Conservation (phyloP, 495 filamentous ascomycete genomes). For the Xylaria longipes region DNA sequence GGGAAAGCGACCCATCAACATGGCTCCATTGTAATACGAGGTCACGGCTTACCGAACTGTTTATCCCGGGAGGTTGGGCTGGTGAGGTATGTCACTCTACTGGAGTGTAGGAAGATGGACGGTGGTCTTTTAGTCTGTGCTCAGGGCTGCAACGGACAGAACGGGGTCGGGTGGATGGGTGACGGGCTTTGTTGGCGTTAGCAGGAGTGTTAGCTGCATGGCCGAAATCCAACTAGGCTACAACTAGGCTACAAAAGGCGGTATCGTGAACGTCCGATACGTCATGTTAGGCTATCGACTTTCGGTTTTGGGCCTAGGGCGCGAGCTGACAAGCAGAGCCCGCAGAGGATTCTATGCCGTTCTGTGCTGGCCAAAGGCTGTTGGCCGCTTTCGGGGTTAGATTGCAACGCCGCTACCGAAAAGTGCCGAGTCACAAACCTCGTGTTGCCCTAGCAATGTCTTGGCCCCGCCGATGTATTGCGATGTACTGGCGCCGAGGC, state of each 20-base stretch:
- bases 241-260: neutral
- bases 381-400: slow-evolving; percentile 5
- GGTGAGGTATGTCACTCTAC: neutral
- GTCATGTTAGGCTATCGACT: slow-evolving; percentile 38
- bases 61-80: slow-evolving; percentile 10
- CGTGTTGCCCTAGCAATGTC: slow-evolving; percentile 40
- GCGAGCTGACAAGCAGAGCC: slow-evolving; percentile 8
- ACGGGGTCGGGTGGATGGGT: neutral
- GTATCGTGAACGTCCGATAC: slow-evolving; percentile 29
- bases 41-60: slow-evolving; percentile 11
- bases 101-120: neutral
- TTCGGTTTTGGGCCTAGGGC: slow-evolving; percentile 33
- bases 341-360: slow-evolving; percentile 1
- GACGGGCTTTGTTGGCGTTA: slow-evolving; percentile 6
- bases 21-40: slow-evolving; percentile 26
- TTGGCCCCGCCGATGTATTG: slow-evolving; percentile 23
- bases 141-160: slow-evolving; percentile 1
- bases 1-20: neutral
- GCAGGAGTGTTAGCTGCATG: neutral
- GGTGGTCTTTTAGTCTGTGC: too few relatives aligned
- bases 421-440: slow-evolving; percentile 38
- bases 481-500: slow-evolving; percentile 21
- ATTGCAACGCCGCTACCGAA: slow-evolving; percentile 36
- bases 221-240: slow-evolving; percentile 28
- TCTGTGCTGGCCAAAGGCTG: slow-evolving; percentile 8